Percentiles rank a stretch among this genome's conserved stretches.
Evolutionary conservation across 768 basidiomycete genomes (phyloP).

Genomic region (Mycena rebaudengoi): DNA sequence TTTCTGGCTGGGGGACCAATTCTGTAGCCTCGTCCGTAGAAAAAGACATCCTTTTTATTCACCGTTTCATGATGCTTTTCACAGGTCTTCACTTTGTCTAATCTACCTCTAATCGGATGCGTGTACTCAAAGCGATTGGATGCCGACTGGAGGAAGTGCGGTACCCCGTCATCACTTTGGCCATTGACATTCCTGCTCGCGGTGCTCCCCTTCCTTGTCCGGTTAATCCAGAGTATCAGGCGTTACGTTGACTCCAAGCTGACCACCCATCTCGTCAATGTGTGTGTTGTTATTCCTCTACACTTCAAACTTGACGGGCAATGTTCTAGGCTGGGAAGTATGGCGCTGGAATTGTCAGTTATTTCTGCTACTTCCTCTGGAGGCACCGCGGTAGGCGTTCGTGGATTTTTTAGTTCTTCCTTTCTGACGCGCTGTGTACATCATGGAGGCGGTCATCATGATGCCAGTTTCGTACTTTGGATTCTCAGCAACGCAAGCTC

Average conservation of each 20-base stretch:
- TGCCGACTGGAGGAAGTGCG: slow-evolving; percentile 52
- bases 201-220: slow-evolving; percentile 74
- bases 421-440: no score
- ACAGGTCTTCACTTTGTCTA: slow-evolving; percentile 76
- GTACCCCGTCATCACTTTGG: slow-evolving; percentile 62
- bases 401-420: neutral
- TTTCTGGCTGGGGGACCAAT: slow-evolving; percentile 85
- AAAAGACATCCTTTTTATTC: no score
- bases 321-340: slow-evolving; percentile 86
- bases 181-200: slow-evolving; percentile 66
- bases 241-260: slow-evolving; percentile 85
- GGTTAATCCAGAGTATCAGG: slow-evolving; percentile 85
- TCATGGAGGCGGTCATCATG: slow-evolving; percentile 45
- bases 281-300: slow-evolving; percentile 37
- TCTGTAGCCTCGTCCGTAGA: neutral
- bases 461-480: slow-evolving; percentile 71
- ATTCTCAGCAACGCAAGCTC: slow-evolving; percentile 69
- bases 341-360: slow-evolving; percentile 66
- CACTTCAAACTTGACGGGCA: neutral
- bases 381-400: slow-evolving; percentile 60
- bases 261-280: slow-evolving; percentile 88
- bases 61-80: no score
- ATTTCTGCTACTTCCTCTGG: slow-evolving; percentile 82
- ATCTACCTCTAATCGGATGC: slow-evolving; percentile 79
- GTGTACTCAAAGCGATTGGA: slow-evolving; percentile 68